Base-by-base conservation (phyloP, 139 green algal genomes). In the Picocystis salinarum region DNA sequence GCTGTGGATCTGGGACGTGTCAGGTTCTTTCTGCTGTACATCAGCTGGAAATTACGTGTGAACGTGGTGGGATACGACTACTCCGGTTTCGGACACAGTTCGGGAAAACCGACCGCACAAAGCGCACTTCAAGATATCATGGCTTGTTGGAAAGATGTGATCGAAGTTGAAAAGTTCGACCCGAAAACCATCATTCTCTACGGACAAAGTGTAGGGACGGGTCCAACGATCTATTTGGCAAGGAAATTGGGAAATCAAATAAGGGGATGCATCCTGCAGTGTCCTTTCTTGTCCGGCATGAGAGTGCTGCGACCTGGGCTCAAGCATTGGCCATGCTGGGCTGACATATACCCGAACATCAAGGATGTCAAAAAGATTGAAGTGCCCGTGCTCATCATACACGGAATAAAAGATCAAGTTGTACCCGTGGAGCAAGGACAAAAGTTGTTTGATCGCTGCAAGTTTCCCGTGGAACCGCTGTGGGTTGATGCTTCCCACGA, bases 1-100 rank as follows among this genome's bases (percentile, higher is more conserved):
- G 83, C 83, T 5, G 79, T 89, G 15, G 83, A 94, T 58, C 47
- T 94, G 13, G 83, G 78, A 0, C 73, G 82, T 45, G 82, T 91
- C 73, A 67, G 90, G 23, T 78, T 77, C 6, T 69, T 91, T 24
- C 83, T 75, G 46, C 45, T 63, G 40, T 46, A 17, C 10, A 7
- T 20, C 5, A 61, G 61, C 0, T 60, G 49, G 23, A 47, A 74
- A 47, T 52, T 93, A 28, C 37, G 59, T 12, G 68, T 74, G 20
- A 90, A 91, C 42, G 46, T 92, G 3, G 52, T 91, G 41, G 67
- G 54, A 6, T 92, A 85, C 54, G 80, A 92, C 37, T 92, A 92
- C 50, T 64, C 52, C 2, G 77, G 77, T 3, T 90, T 85, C 39
- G 75, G 76, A 7, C 33, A 49, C 11, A 67, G 48, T 37, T 61